A percentile compares a stretch with the other conserved stretches of the same genome.
Evolutionary conservation across 257 asterid genomes (phyloP).

Genomic region (Solanum sejunctum): DNA sequence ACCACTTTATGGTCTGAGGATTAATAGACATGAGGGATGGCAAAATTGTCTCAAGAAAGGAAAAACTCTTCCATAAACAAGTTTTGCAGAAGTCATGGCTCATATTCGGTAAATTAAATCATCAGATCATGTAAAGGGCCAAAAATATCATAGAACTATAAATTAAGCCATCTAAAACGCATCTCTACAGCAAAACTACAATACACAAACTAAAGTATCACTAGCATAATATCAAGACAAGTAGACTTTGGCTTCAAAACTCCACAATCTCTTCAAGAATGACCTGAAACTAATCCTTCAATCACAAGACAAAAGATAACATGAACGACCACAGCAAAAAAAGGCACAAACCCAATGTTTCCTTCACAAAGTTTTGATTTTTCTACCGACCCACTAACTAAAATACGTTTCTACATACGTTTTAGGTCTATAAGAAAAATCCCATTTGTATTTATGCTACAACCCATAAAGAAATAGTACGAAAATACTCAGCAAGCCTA

Average conservation of each 20-base stretch:
- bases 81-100: neutral
- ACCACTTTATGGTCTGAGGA: neutral
- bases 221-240: neutral
- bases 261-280: neutral
- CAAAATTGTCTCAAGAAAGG: neutral
- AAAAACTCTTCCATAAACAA: neutral
- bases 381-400: neutral
- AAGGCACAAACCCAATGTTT: neutral
- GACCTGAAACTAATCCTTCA: neutral
- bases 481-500: no score
- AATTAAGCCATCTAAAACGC: neutral
- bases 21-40: neutral
- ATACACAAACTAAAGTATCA: neutral
- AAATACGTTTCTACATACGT: neutral
- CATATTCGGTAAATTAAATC: neutral
- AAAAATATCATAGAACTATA: neutral
- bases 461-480: neutral
- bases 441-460: neutral
- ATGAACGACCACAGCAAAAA: neutral
- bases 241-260: neutral
- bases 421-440: neutral
- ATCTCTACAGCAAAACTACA: neutral
- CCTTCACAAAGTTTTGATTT: neutral
- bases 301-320: neutral
- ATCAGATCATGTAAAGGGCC: neutral